Conservation (phyloP, 2,329 filamentous ascomycete genomes). For the Penicillium sp. region DNA sequence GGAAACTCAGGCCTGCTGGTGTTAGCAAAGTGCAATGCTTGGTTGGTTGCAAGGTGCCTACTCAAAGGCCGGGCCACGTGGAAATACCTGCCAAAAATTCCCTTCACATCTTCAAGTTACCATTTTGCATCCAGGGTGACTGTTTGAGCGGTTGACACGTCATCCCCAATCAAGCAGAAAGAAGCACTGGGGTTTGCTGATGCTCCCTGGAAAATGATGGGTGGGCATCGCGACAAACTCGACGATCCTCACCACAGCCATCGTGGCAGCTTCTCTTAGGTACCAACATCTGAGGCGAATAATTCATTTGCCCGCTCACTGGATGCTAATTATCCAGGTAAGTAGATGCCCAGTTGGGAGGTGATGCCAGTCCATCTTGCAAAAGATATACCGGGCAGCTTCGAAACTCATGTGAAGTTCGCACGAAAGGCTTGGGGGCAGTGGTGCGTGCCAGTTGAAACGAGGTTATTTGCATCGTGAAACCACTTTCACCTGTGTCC, state of each 20-base stretch:
- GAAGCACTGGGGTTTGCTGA: neutral
- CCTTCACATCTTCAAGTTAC: neutral
- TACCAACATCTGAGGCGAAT: neutral
- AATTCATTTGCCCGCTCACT: no score
- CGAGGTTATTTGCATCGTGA: neutral
- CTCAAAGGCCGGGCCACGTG: neutral
- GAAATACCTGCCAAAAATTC: neutral
- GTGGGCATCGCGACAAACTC: conserved; percentile 8
- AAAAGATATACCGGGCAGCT: neutral
- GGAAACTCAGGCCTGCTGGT: neutral
- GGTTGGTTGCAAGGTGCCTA: neutral
- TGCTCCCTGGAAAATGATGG: conserved; percentile 5
- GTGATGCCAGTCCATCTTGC: neutral
- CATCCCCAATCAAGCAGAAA: conserved; percentile 25
- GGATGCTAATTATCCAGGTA: neutral
- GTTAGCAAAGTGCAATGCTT: neutral
- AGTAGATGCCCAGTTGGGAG: neutral
- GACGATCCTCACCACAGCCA: neutral
- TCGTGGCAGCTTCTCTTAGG: neutral
- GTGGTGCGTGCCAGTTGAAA: neutral
- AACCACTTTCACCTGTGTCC: neutral
- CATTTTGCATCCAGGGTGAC: neutral
- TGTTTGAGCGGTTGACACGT: conserved; percentile 28
- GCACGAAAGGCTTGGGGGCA: neutral
- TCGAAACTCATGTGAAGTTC: neutral